phyloP scores from a whole-genome alignment of 2,329 filamentous ascomycete species.

The Cytospora piceae region DNA sequence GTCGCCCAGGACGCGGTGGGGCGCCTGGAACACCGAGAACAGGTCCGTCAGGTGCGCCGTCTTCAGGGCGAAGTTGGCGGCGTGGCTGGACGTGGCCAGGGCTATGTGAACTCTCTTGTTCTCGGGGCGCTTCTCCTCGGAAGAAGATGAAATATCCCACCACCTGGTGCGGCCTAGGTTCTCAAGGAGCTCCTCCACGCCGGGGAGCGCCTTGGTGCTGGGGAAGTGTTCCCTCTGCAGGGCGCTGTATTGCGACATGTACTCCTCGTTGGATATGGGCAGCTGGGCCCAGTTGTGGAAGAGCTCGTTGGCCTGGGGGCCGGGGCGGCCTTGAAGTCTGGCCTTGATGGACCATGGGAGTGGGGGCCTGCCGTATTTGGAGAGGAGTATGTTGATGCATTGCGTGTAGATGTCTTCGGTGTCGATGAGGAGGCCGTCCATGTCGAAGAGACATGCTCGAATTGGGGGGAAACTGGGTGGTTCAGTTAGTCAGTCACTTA shows the following conservation, averaged over 20 bases:
- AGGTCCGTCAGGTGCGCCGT: constrained; percentile 63
- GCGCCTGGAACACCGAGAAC: constrained; percentile 66
- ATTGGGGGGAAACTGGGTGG: constrained; percentile 71
- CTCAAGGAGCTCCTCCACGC: constrained; percentile 70
- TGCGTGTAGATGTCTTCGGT: constrained; percentile 88
- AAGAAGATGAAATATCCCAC: constrained; percentile 47
- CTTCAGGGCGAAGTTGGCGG: constrained; percentile 76
- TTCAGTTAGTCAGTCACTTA: background rate
- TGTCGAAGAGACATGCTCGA: constrained; percentile 94
- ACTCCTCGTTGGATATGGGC: constrained; percentile 74
- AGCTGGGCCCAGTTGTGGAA: constrained; percentile 83
- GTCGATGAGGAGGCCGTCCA: constrained; percentile 95
- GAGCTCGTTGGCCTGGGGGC: constrained; percentile 55
- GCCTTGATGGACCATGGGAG: constrained; percentile 97
- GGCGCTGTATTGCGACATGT: constrained; percentile 58
- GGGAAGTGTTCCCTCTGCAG: constrained; percentile 77
- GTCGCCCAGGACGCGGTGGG: constrained; percentile 83
- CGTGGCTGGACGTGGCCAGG: constrained; percentile 79
- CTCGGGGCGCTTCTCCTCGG: constrained; percentile 30
- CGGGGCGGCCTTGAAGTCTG: constrained; percentile 68
- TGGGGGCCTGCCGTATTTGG: constrained; percentile 70
- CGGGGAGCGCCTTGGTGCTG: constrained; percentile 74
- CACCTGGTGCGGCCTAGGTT: constrained; percentile 59
- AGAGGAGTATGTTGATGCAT: constrained; percentile 81
- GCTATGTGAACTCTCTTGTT: constrained; percentile 71